Base-by-base conservation (phyloP, 2,329 filamentous ascomycete genomes). In the Ceratocystis diversiconidia region DNA sequence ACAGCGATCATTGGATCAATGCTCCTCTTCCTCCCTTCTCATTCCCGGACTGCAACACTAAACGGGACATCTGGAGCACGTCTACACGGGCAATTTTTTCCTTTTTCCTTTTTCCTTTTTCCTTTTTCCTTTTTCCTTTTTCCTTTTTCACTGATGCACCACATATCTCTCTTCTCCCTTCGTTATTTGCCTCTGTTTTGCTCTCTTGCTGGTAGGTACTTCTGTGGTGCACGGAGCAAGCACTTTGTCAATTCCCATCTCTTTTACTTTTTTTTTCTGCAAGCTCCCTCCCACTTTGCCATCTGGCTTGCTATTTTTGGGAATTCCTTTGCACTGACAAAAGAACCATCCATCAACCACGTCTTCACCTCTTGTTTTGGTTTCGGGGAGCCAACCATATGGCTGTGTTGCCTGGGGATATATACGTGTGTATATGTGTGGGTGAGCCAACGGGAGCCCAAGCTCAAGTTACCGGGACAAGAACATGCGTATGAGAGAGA, bases 1-100 rank as follows among this genome's bases (percentile, higher is more conserved):
- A 59, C 55, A 59, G 28, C 55, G 55, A 59, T 59, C 55, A 59
- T 59, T 59, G 55, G 12, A 59, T 36, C 55, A n/a, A 59, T 32
- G 55, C 55, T 59, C 28, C 48, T 25, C 19, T 50, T 12, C 48
- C 48, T 50, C 48, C 48, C 22, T 22, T 22, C 17, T 22, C 46
- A 10, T 22, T 28, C 22, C 17, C 55, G 12, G 55, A 59, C 28
- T 30, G 30, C 25, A 41, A 41, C 10, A 30, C 55, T n/a, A 28
- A 59, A 59, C 17, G 5, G 55, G 15, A 22, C 7, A n/a, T 36
- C 15, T 17, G 32, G 30, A 36, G 55, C 28, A 15, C 6, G 55
- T 36, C 55, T 36, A 59, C 17, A 59, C 30, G 30, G 36, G 25
- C 55, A n/a, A 59, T 19, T 19, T 1, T 36, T 22, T 5, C 6